Conservation (phyloP, 805 yeast species). For the Metschnikowia colocasiae region DNA sequence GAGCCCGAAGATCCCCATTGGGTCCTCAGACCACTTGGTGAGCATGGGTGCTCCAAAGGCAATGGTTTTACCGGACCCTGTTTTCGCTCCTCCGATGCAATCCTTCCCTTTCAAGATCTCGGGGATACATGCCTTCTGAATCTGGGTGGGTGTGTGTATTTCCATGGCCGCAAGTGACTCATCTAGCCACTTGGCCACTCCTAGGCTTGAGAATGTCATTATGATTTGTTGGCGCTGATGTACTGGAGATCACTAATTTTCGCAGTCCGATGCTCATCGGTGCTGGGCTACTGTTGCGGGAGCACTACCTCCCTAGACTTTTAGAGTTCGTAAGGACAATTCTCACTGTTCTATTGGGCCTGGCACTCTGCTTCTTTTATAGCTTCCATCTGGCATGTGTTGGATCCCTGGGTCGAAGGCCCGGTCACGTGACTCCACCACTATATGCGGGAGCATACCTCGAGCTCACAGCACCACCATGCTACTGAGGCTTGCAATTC, state of each 20-base stretch:
- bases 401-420: not conserved
- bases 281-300: not conserved
- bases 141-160: constrained; percentile 77
- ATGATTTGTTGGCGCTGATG: not conserved
- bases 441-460: not conserved
- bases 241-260: constrained; percentile 4
- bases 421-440: not conserved
- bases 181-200: constrained; percentile 80
- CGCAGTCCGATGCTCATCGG: constrained; percentile 18
- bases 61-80: constrained; percentile 96
- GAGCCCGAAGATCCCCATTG: constrained; percentile 86
- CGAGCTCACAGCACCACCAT: not conserved
- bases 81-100: constrained; percentile 97
- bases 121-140: constrained; percentile 88
- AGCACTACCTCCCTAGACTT: not conserved
- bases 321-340: no score
- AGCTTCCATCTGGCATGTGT: not conserved
- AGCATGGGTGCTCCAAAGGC: constrained; percentile 98
- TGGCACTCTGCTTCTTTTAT: not conserved
- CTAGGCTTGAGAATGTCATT: constrained; percentile 56
- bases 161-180: constrained; percentile 81
- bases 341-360: no score
- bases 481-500: constrained; percentile 1
- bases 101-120: constrained; percentile 77
- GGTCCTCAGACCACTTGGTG: constrained; percentile 92